Base-by-base conservation (phyloP, 495 filamentous ascomycete species). In the Copromyces sp. region DNA sequence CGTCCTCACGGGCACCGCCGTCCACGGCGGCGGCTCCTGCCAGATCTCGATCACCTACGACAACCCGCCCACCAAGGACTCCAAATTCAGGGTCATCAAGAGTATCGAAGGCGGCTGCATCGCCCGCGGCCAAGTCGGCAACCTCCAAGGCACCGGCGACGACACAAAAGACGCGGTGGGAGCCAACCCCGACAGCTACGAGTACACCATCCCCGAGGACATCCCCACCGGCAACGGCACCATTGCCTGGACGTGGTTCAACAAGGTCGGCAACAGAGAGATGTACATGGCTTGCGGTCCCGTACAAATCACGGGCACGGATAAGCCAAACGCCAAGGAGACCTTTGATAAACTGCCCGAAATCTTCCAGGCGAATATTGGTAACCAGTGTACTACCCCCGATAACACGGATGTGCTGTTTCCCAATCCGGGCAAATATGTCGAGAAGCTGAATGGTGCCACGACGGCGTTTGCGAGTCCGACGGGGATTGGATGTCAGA, bases 201-300 rank as follows among this genome's bases (percentile, higher is more conserved):
- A 74, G 69, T 88, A 88, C 81, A 85, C 80, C 2, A 84, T 93
- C 65, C 90, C 90, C 2, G 79, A 83, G 20, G 83, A 81, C 17
- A 76, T 91, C 17, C 83, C 83, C 7, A 83, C 85, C 39, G 90
- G 90, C 11, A 83, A 86, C 68, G 91, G 90, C n/a, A 88, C 89
- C 1, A 85, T 97, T 44, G 89, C 91, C 7, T 97, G 92, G 85
- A 91, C 91, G 14, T 97, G 94, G 94, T 94, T 92, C 86, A 97
- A 97, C 86, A 90, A 90, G 73, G 81, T 94, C 68, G 93, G 93
- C 69, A 92, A 94, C 80, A 86, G 92, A 12, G 94, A 97, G 79
- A 90, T 95, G 89, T 97, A 97, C 86, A 95, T 94, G 93, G 92
- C 93, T 84, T 97, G 94, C 73, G 90, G 89, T 5, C 87, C 90